Evolutionary conservation across 306 rosid genomes (phyloP).

Genomic region (Lupinus albus): DNA sequence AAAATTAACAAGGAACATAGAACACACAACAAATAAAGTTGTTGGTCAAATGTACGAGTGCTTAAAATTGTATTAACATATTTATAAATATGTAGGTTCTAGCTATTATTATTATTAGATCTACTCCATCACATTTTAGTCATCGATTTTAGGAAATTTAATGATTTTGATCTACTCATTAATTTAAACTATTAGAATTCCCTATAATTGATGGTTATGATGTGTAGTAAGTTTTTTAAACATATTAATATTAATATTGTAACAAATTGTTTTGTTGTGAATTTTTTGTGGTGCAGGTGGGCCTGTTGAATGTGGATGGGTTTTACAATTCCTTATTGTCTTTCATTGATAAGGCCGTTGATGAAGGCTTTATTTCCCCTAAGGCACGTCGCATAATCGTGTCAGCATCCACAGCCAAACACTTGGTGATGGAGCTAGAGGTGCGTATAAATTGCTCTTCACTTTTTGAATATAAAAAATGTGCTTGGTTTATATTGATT

Average conservation of each 20-base stretch:
- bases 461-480: background rate
- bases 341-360: conserved; percentile 95
- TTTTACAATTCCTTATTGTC: conserved; percentile 85
- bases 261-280: conserved; percentile 20
- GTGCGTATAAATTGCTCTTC: conserved; percentile 40
- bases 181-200: too few species aligned
- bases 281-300: conserved; percentile 68
- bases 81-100: conserved; percentile 16
- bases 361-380: conserved; percentile 96
- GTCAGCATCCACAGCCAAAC: conserved; percentile 92
- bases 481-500: background rate
- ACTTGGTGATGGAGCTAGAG: conserved; percentile 85
- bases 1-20: conserved; percentile 12
- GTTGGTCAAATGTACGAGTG: conserved; percentile 54
- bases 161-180: too few species aligned
- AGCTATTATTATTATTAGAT: background rate
- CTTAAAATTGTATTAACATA: background rate
- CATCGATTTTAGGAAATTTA: too few species aligned
- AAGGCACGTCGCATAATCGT: conserved; percentile 97
- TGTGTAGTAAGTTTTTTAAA: too few species aligned
- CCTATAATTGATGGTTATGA: too few species aligned
- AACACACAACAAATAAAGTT: conserved; percentile 41
- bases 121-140: too few species aligned
- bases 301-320: conserved; percentile 95
- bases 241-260: background rate